phyloP scores from a whole-genome alignment of 805 yeast species.

The Saccharomycopsis olivae region DNA sequence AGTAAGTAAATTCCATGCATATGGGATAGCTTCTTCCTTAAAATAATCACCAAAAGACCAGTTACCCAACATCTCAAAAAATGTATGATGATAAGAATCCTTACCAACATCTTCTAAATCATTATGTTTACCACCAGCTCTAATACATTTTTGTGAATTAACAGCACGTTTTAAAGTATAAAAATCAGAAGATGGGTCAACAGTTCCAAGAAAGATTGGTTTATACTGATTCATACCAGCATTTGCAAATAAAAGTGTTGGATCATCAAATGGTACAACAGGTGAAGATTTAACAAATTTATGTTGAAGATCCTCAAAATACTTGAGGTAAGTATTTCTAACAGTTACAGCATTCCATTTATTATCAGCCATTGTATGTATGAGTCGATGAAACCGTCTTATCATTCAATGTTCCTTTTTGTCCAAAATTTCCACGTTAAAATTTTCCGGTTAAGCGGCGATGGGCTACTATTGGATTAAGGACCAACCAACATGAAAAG shows the following conservation, averaged over 20 bases:
- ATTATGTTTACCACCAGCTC: slow-evolving; percentile 99
- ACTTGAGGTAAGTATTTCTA: slow-evolving; percentile 64
- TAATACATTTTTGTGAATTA: slow-evolving; percentile 95
- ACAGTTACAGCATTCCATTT: slow-evolving; percentile 42
- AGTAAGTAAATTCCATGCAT: slow-evolving; percentile 89
- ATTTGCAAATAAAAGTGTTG: slow-evolving; percentile 90
- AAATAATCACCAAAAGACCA: slow-evolving; percentile 99
- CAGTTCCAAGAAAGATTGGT: slow-evolving; percentile 95
- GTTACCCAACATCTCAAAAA: slow-evolving; percentile 98
- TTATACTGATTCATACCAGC: slow-evolving; percentile 99
- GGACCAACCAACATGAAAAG: no score
- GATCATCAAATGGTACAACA: slow-evolving; percentile 96
- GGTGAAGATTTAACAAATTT: slow-evolving; percentile 86
- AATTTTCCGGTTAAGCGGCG: no score
- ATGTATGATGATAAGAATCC: slow-evolving; percentile 97
- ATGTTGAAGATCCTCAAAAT: slow-evolving; percentile 56
- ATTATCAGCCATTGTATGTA: no score
- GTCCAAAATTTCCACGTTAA: no score
- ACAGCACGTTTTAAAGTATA: slow-evolving; percentile 78
- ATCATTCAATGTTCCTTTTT: no score
- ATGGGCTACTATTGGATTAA: no score
- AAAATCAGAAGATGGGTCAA: slow-evolving; percentile 87
- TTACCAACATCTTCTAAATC: slow-evolving; percentile 98
- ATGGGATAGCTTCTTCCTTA: slow-evolving; percentile 83
- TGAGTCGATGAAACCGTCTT: no score